Evolutionary conservation across 2,329 filamentous ascomycete species (phyloP).

Genomic region (Verticillium albo-atrum): DNA sequence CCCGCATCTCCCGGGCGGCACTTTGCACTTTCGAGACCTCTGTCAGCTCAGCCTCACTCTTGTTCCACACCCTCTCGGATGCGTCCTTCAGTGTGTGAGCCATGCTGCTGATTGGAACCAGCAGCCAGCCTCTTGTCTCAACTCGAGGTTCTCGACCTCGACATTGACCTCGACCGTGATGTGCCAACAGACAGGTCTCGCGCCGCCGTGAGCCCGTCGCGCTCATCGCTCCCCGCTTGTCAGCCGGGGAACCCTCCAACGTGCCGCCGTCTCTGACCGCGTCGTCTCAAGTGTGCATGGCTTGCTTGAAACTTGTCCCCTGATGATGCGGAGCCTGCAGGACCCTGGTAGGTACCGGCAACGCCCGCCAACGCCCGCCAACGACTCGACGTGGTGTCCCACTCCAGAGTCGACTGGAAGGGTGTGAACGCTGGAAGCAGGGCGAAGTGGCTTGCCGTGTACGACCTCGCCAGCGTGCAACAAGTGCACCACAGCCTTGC

Average conservation of each 20-base stretch:
- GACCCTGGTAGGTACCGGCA: background rate
- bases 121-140: background rate
- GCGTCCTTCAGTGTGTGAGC: background rate
- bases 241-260: background rate
- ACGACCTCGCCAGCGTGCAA: conserved; percentile 7
- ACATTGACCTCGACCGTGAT: too few relatives aligned
- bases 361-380: background rate
- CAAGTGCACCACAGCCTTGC: conserved; percentile 6
- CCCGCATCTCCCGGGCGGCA: background rate
- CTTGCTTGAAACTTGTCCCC: background rate
- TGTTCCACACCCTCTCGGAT: background rate
- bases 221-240: background rate
- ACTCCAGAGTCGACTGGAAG: background rate
- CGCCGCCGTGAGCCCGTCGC: background rate
- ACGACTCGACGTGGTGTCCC: background rate
- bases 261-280: background rate
- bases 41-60: background rate
- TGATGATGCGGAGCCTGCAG: background rate
- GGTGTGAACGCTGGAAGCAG: conserved; percentile 2
- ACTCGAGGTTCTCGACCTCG: too few relatives aligned
- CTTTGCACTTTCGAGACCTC: background rate
- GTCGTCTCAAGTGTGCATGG: background rate
- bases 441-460: conserved; percentile 7
- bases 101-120: background rate
- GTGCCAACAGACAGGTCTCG: background rate